Evolutionary conservation across 2,329 filamentous ascomycete genomes (phyloP), one percentile per base, ranked within the genome.

Genomic region (Trichoderma hamatum): DNA sequence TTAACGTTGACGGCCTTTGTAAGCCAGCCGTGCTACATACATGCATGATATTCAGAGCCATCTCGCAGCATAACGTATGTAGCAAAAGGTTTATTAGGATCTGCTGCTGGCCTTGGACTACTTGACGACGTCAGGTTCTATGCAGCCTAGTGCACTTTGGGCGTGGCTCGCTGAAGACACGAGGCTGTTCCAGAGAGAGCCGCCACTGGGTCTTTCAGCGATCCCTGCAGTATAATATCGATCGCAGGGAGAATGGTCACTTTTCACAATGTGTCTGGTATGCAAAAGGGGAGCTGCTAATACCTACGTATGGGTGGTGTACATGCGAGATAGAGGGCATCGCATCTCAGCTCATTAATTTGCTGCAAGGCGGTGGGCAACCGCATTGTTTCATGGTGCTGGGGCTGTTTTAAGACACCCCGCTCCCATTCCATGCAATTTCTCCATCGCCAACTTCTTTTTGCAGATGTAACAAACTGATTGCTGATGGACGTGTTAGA

Each of bases 351-450:
- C 58, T 68, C 58, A 63, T 68, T 55, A 62, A 68, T 68, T 46
- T 68, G 66, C 36, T 68, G 66, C 66, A 63, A 46, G 30, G 26
- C 24, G 43, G 66, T 49, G 66, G 58, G 34, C 66, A 63, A 28
- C 58, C 28, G 49, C 51, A 36, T 10, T 62, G 66, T 68, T 68
- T 68, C 66, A 68, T 49, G 26, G 62, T n/a, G 49, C 66, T 63
- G 66, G 66, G 66, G 66, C 56, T 51, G 65, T 54, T 63, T 46
- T 56, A 34, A 62, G 58, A 63, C 58, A 68, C 66, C 66, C 66
- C 66, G 58, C 66, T 56, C 51, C 30, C 49, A 49, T 62, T 56
- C 66, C 58, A 68, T 51, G 66, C 66, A 68, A 68, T 68, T 56
- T 68, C 64, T 59, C 16, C 46, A 68, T 55, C 19, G n/a, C 52